A percentile compares a stretch with the other conserved stretches of the same genome.
Conservation (phyloP, 2,329 filamentous ascomycete species). For the Colletotrichum tamarilloi region DNA sequence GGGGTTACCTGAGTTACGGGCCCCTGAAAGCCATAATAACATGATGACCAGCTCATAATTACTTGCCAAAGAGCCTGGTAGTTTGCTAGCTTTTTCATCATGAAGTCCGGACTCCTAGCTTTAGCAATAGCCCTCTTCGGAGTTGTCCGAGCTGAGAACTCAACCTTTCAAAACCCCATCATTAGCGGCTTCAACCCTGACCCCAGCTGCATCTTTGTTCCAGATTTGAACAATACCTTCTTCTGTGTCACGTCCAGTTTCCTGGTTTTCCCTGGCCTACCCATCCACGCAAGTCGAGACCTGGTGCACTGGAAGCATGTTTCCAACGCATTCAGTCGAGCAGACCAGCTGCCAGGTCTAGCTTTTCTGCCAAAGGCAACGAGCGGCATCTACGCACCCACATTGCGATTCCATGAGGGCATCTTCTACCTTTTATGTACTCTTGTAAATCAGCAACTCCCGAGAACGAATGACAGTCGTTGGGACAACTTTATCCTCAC, state of each 20-base stretch:
- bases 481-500: conserved; percentile 36
- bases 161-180: conserved; percentile 54
- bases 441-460: conserved; percentile 12
- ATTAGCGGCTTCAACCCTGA: conserved; percentile 63
- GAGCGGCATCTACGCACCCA: conserved; percentile 60
- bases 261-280: conserved; percentile 62
- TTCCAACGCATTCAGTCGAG: conserved; percentile 52
- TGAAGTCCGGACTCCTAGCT: neutral
- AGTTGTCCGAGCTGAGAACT: conserved; percentile 34
- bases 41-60: neutral
- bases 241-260: conserved; percentile 65
- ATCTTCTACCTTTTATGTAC: conserved; percentile 58
- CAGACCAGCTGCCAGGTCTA: conserved; percentile 53
- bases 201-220: conserved; percentile 56
- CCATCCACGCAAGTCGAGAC: conserved; percentile 64
- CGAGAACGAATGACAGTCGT: conserved; percentile 20
- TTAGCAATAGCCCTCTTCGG: neutral
- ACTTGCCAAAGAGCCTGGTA: too few relatives aligned
- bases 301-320: conserved; percentile 60
- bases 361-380: conserved; percentile 42
- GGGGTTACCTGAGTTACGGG: neutral
- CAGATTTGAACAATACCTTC: conserved; percentile 54
- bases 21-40: neutral
- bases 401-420: conserved; percentile 54
- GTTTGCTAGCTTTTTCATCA: neutral